phyloP scores from a whole-genome alignment of 768 basidiomycete genomes.

The Cubamyces sp. region DNA sequence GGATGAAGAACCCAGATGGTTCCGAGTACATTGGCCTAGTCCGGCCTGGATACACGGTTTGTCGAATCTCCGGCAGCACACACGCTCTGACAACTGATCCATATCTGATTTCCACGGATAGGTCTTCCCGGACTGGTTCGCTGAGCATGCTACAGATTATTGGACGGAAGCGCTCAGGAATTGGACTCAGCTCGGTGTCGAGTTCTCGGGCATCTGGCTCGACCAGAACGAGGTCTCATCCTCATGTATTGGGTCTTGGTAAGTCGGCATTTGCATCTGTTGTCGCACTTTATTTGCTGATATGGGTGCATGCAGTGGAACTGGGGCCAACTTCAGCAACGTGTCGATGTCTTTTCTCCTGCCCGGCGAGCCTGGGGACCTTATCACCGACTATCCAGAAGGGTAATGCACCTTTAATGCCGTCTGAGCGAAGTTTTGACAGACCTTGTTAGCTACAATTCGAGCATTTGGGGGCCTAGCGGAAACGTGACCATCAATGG shows the following conservation, averaged over 20 bases:
- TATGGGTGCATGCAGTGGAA: conserved; percentile 45
- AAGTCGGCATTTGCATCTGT: conserved; percentile 2
- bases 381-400: conserved; percentile 65
- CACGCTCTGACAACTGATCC: too few relatives aligned
- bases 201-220: conserved; percentile 68
- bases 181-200: conserved; percentile 55
- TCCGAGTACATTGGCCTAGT: conserved; percentile 74
- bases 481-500: conserved; percentile 79
- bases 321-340: conserved; percentile 57
- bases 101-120: conserved; percentile 13
- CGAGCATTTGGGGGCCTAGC: conserved; percentile 62
- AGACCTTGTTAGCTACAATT: conserved; percentile 60
- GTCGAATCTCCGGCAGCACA: conserved; percentile 15
- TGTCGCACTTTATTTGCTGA: neutral
- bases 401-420: conserved; percentile 47
- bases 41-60: conserved; percentile 77
- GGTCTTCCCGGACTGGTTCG: conserved; percentile 68
- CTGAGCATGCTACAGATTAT: conserved; percentile 50
- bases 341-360: conserved; percentile 58
- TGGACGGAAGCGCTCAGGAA: conserved; percentile 65
- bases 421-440: neutral
- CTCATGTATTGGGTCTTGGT: conserved; percentile 66
- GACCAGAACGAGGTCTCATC: conserved; percentile 70
- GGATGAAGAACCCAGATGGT: conserved; percentile 76
- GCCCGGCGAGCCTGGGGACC: conserved; percentile 58